These are phyloP conservation scores for Vigna nakashimae DNA, from an alignment of 306 rosid genomes.

Conservation along the genomic window DNA sequence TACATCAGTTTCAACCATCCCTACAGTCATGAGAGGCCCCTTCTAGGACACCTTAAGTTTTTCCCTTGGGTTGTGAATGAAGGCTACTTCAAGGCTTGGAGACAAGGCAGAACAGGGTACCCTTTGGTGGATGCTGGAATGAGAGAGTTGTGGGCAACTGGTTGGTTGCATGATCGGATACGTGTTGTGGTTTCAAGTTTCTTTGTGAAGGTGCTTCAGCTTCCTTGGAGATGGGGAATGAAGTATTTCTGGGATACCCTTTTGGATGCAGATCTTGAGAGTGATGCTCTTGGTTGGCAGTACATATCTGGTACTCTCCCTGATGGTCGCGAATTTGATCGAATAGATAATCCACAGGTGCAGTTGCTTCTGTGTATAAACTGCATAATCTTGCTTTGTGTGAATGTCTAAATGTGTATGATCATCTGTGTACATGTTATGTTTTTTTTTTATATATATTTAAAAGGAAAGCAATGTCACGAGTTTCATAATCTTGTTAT, in stretches of 20 bases:
- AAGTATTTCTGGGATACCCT: constrained; percentile 99
- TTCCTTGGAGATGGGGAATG: constrained; percentile 99
- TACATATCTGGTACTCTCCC: constrained; percentile 96
- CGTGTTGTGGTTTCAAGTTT: constrained; percentile 97
- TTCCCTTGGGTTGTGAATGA: constrained; percentile 91
- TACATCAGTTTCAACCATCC: constrained; percentile 98
- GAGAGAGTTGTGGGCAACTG: constrained; percentile 99
- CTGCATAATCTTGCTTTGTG: constrained; percentile 1
- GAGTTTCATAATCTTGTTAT: constrained; percentile 6
- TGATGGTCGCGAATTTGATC: constrained; percentile 93
- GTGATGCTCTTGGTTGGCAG: constrained; percentile 99
- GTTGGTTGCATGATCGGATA: constrained; percentile 97
- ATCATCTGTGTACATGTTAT: constrained; percentile 10
- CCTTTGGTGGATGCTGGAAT: constrained; percentile 99
- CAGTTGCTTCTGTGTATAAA: constrained; percentile 37
- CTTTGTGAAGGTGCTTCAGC: constrained; percentile 99
- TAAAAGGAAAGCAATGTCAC: constrained; percentile 11
- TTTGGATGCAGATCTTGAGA: constrained; percentile 98
- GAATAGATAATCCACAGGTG: constrained; percentile 99
- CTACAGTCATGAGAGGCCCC: constrained; percentile 88
- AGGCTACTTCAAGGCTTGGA: constrained; percentile 92
- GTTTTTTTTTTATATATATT: neutral
- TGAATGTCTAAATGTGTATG: constrained; percentile 7
- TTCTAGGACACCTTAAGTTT: constrained; percentile 87
- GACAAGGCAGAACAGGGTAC: constrained; percentile 98